Percentiles rank a stretch among this genome's conserved stretches.
Evolutionary conservation across 1,139 yeast genomes (phyloP).

Genomic region (Yamadazyma songkhlaensis): DNA sequence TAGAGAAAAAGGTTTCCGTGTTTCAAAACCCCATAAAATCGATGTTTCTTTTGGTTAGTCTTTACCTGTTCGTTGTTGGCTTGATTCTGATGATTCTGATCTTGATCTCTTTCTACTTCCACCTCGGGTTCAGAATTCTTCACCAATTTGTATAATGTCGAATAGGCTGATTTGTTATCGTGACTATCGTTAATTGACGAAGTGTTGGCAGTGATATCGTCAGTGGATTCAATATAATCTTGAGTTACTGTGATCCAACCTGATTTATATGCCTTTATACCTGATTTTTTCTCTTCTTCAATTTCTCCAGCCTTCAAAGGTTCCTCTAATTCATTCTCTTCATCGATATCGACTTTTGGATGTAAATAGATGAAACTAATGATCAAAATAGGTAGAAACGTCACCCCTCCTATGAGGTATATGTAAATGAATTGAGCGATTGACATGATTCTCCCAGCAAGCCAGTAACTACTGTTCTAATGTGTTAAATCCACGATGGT

Average conservation of each 20-base stretch:
- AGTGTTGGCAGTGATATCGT: constrained; percentile 32
- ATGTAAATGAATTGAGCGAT: constrained; percentile 10
- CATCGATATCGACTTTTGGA: constrained; percentile 21
- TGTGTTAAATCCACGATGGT: no score
- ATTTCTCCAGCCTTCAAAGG: constrained; percentile 57
- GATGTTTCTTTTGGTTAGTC: constrained; percentile 43
- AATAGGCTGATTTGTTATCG: constrained; percentile 54
- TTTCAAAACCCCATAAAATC: constrained; percentile 65
- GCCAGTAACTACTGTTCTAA: no score
- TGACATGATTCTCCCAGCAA: no score
- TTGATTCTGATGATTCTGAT: constrained; percentile 1
- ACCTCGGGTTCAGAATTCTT: constrained; percentile 22
- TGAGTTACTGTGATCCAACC: constrained; percentile 88
- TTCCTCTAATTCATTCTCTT: constrained; percentile 17
- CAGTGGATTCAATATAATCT: constrained; percentile 57
- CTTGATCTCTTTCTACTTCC: neutral
- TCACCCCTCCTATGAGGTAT: constrained; percentile 74
- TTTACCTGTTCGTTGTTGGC: constrained; percentile 6
- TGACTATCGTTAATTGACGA: constrained; percentile 36
- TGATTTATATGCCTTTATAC: constrained; percentile 61
- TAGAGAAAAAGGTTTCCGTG: constrained; percentile 87
- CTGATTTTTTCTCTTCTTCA: constrained; percentile 56
- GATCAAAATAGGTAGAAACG: constrained; percentile 62
- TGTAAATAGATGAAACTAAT: constrained; percentile 33
- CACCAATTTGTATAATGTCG: constrained; percentile 58